Percentiles rank a stretch among this genome's conserved stretches.
Conservation (phyloP, 192 early-diverging fungal genomes). For the Coemansia sp. region DNA sequence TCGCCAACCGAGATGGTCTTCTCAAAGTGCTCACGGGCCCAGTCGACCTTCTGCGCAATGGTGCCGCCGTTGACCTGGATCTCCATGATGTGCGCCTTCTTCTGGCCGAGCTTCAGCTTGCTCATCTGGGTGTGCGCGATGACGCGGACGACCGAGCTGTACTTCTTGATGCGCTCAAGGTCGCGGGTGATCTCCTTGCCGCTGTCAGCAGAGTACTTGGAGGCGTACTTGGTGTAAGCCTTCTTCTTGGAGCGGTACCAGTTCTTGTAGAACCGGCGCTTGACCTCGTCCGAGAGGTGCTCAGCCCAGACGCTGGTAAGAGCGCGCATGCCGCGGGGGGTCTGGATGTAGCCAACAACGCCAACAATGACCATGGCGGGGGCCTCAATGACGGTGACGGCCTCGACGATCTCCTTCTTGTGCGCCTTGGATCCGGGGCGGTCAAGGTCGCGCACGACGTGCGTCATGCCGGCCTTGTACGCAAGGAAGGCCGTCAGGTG, state of each 20-base stretch:
- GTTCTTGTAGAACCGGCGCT: slow-evolving; percentile 99
- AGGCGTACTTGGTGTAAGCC: slow-evolving; percentile 99
- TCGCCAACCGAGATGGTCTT: slow-evolving; percentile 87
- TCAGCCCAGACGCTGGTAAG: slow-evolving; percentile 99
- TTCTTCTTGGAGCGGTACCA: slow-evolving; percentile 99
- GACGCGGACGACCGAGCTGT: slow-evolving; percentile 97
- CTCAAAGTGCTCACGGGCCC: slow-evolving; percentile 97
- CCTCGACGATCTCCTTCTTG: slow-evolving; percentile 99
- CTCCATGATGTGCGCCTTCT: slow-evolving; percentile 99
- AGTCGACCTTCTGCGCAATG: slow-evolving; percentile 97
- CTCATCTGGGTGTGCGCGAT: slow-evolving; percentile 97
- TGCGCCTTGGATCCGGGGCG: slow-evolving; percentile 99
- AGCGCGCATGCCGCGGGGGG: slow-evolving; percentile 96
- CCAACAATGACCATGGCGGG: slow-evolving; percentile 97
- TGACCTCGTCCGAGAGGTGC: slow-evolving; percentile 96
- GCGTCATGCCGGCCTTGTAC: slow-evolving; percentile 99
- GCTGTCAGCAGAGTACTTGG: slow-evolving; percentile 89
- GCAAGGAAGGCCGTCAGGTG: slow-evolving; percentile 99
- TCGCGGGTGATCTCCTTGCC: slow-evolving; percentile 89
- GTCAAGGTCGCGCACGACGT: slow-evolving; percentile 99
- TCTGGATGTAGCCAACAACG: slow-evolving; percentile 99
- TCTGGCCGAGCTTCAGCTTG: slow-evolving; percentile 95
- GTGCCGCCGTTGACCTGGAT: slow-evolving; percentile 99
- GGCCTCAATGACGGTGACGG: slow-evolving; percentile 97
- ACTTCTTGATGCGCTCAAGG: slow-evolving; percentile 99